A percentile compares a stretch with the other conserved stretches of the same genome.
phyloP scores from a whole-genome alignment of 2,329 filamentous ascomycete species.

The Penicillium sp. region DNA sequence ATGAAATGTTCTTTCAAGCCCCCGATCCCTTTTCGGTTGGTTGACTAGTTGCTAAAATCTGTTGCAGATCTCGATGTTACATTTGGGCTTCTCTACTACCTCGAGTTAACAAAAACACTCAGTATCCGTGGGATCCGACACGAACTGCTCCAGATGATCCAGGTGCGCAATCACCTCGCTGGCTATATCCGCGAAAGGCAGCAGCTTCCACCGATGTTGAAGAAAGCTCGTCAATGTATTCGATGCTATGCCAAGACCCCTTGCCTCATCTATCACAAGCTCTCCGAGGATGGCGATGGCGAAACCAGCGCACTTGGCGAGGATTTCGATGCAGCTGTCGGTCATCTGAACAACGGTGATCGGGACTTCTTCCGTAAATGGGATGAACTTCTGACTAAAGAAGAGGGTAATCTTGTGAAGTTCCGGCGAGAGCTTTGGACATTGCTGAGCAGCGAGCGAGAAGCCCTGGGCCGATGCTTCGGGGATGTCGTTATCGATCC shows the following conservation, averaged over 20 bases:
- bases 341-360: constrained; percentile 72
- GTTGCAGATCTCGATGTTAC: constrained; percentile 74
- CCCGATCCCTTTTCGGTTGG: not conserved
- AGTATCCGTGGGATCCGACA: constrained; percentile 81
- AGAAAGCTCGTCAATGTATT: constrained; percentile 75
- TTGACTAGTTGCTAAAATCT: constrained; percentile 19
- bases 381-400: constrained; percentile 89
- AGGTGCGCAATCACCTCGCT: constrained; percentile 88
- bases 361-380: constrained; percentile 89
- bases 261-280: constrained; percentile 91
- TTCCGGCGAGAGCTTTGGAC: constrained; percentile 92
- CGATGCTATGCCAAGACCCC: constrained; percentile 87
- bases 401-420: constrained; percentile 87
- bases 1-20: not conserved
- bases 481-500: constrained; percentile 81
- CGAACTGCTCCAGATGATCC: constrained; percentile 93
- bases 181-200: constrained; percentile 79
- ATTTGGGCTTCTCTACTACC: constrained; percentile 91
- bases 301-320: constrained; percentile 78
- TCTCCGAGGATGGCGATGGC: constrained; percentile 78
- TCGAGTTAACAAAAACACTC: constrained; percentile 83
- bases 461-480: constrained; percentile 87
- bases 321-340: constrained; percentile 78
- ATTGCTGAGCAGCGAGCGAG: constrained; percentile 84
- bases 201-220: constrained; percentile 81